Base-by-base conservation (phyloP, 2,329 filamentous ascomycete species). In the Xylariaceae sp. region DNA sequence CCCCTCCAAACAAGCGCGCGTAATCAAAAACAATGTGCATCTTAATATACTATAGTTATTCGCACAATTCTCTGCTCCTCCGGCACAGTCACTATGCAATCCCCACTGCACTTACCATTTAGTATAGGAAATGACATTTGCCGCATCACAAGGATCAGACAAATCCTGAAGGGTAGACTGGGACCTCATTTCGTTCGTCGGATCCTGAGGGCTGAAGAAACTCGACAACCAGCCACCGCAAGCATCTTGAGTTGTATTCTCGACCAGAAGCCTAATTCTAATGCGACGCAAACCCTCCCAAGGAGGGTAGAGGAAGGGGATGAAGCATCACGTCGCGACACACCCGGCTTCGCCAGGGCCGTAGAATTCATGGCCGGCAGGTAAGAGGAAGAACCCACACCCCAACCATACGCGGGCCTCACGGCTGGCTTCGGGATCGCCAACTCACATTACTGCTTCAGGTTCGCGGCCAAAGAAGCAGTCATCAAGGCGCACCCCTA, bases 91-190 rank as follows among this genome's bases (percentile, higher is more conserved):
- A 50, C 41, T 16, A 49, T 64, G 57, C n/a, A 46, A 30, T 9
- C 42, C 55, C 33, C 68, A 20, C 1, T 29, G 4, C 33, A 68
- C 0, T 86, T 84, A n/a, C 77, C 84, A 1, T 67, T 93, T 11
- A 79, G 80, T 42, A 75, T 96, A 46, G 92, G 92, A 53, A 93
- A 84, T 41, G 92, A 96, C 68, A 87, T 96, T 51, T 91, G 89
- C 70, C 79, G 80, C 52, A 81, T 91, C 52, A 72, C 79, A 0
- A 85, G 91, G 50, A 84, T 96, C 54, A 73, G 77, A 56, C 69
- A 71, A 16, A 76, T 92, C 45, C 70, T 93, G 46, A 70, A 67
- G 15, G 68, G 74, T 21, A 68, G 73, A 7, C 67, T 68, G 32
- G 75, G 73, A 1, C 47, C 58, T 4, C 74, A 74, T 24, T 83